These are phyloP conservation scores for Vicia sativa DNA, from an alignment of 306 rosid species.

Conservation along the genomic window DNA sequence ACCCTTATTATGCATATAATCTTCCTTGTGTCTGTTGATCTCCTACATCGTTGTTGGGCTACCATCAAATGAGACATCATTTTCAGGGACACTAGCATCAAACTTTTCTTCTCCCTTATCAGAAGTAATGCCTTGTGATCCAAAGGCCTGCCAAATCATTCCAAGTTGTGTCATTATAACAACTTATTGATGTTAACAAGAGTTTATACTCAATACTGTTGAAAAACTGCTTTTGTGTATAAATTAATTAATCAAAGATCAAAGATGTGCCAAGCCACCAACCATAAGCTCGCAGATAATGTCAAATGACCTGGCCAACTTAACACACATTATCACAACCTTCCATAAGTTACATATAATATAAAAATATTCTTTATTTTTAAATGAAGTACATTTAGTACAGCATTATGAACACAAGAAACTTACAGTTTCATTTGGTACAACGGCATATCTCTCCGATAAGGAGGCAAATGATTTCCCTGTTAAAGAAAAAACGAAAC, in stretches of 20 bases:
- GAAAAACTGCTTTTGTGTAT: constrained; percentile 3
- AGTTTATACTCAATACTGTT: constrained; percentile 20
- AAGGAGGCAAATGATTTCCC: constrained; percentile 68
- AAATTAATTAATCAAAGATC: constrained; percentile 4
- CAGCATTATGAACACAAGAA: background rate
- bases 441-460: constrained; percentile 81
- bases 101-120: constrained; percentile 47
- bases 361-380: too few relatives aligned
- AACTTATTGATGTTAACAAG: constrained; percentile 15
- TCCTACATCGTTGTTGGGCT: constrained; percentile 22
- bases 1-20: background rate
- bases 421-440: constrained; percentile 91
- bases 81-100: constrained; percentile 75
- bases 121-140: constrained; percentile 44
- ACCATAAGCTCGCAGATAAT: background rate
- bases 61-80: constrained; percentile 38
- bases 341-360: background rate
- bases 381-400: too few relatives aligned
- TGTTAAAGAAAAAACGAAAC: constrained; percentile 32
- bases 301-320: background rate
- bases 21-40: background rate
- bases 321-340: background rate
- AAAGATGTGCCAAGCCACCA: constrained; percentile 29
- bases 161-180: constrained; percentile 22
- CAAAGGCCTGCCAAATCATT: constrained; percentile 57